Conservation (phyloP, 2,329 filamentous ascomycete species). For the Trichoderma breve region DNA sequence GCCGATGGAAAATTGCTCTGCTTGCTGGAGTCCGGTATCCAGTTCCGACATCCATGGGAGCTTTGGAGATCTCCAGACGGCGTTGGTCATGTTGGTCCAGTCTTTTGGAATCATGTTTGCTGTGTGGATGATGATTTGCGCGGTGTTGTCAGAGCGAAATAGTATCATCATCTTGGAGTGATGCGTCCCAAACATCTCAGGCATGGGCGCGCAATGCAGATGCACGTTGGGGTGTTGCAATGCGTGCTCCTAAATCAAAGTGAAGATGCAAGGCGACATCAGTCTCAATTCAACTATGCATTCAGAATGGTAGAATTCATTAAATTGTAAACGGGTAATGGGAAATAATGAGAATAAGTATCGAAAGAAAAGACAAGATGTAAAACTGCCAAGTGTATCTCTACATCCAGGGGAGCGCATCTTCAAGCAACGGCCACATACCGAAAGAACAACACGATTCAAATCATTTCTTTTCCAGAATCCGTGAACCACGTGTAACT, state of each 20-base stretch:
- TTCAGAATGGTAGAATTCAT: background rate
- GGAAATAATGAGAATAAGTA: background rate
- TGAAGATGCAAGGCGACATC: background rate
- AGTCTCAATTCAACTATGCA: background rate
- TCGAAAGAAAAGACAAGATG: background rate
- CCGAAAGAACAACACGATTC: slow-evolving; percentile 56
- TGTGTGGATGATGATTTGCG: slow-evolving; percentile 81
- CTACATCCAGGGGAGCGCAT: background rate
- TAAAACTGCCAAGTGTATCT: background rate
- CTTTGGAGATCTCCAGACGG: slow-evolving; percentile 72
- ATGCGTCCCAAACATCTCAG: slow-evolving; percentile 82
- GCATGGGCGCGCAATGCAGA: slow-evolving; percentile 73
- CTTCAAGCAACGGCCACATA: slow-evolving; percentile 35
- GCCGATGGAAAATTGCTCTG: slow-evolving; percentile 39
- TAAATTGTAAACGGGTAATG: background rate
- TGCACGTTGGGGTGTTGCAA: slow-evolving; percentile 63
- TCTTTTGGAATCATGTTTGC: slow-evolving; percentile 88
- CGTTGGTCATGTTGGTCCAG: slow-evolving; percentile 87
- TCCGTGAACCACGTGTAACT: slow-evolving; percentile 58
- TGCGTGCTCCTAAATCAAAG: slow-evolving; percentile 55
- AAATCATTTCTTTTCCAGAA: slow-evolving; percentile 67
- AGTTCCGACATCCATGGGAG: slow-evolving; percentile 50
- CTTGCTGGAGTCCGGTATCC: background rate
- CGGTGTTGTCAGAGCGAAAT: slow-evolving; percentile 70
- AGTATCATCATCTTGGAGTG: slow-evolving; percentile 86